Evolutionary conservation across 108 stramenopile genomes (phyloP), one percentile per base, ranked within the genome.

Genomic region (Nitzschia putrida): DNA sequence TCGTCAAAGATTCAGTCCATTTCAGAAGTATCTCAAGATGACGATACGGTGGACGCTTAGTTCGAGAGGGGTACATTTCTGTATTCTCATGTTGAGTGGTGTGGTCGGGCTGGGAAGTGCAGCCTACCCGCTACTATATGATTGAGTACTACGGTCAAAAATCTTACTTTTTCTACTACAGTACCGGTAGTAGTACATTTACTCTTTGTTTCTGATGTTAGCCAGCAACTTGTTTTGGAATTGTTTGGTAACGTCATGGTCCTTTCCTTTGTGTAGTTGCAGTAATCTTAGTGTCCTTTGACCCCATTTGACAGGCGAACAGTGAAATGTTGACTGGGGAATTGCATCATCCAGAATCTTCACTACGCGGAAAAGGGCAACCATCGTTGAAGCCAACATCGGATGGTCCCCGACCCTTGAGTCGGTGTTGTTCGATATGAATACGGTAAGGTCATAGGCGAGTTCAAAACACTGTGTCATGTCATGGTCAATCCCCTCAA

Each of bases 401-500:
- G 47, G 47, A 3, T 16, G 18, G 6, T 18, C 21, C 20, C 12
- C 40, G 44, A 1, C 44, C 14, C 20, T 63, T 22, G 18, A 6
- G 44, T 18, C 47, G 3, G 18, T 49, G 47, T 49, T 16, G 47
- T 18, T 49, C n/a, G 18, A 18, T 49, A 45, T 10, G 0, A 22
- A 1, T 7, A 63, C 40, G 11, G 61, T 4, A 13, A 63, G 23
- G 24, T 45, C 44, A 24, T 63, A 63, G 42, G 44, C 61, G 10
- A 63, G 44, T 45, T 63, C 61, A 11, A 12, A 47, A 38, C 61
- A 63, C 20, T 63, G 61, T 45, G 44, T 21, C 44, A 45, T 44
- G 23, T 63, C 61, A 38, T 47, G 44, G 45, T 63, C 61, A 22
- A 63, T 9, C 21, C 61, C 44, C 44, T 63, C 61, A 0, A 63